Evolutionary conservation across 176 grass and related monocot species (phyloP), one percentile per base, ranked within the genome.

Genomic region (Rhipidocladum racemiflorum): DNA sequence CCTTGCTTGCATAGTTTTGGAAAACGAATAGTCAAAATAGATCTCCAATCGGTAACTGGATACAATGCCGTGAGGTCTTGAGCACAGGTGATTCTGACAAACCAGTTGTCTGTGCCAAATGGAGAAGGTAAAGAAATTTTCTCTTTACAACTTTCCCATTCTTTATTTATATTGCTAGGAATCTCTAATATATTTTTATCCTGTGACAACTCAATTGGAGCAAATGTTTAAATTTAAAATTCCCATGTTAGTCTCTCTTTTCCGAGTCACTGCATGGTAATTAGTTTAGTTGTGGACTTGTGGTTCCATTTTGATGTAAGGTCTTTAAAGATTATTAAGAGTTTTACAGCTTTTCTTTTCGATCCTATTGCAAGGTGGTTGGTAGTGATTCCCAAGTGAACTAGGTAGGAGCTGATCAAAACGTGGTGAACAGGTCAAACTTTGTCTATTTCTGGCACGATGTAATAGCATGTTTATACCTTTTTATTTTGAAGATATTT

Each of bases 11-110:
- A 36, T 71, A 87, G 75, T 86, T 55, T 75, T 67, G 46, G 44
- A 83, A 79, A 76, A 82, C 7, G 9, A 85, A 75, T 65, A 78
- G 66, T 61, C 77, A 81, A 42, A 88, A 36, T 79, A 61, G 71
- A 79, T 75, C 80, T 76, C 91, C 87, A 77, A 82, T 85, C 79
- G 96, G 96, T 86, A 98, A 98, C 62, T 98, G 96, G 96, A 75
- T 98, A 81, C 92, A 98, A 71, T 98, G 96, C 80, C 81, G 66
- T 50, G 96, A 93, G n/a, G 65, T 77, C 12, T 44, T 91, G 81
- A 81, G 87, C 61, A 50, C 50, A 70, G 53, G 79, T 53, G 83
- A 83, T 71, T 85, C 74, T 86, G 87, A 85, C 78, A 88, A 95
- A 49, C 69, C 57, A 74, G 81, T 76, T 42, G 50, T 98, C 61